Conservation (phyloP, 805 yeast species). For the Sugiyamaella mastotermitis region DNA sequence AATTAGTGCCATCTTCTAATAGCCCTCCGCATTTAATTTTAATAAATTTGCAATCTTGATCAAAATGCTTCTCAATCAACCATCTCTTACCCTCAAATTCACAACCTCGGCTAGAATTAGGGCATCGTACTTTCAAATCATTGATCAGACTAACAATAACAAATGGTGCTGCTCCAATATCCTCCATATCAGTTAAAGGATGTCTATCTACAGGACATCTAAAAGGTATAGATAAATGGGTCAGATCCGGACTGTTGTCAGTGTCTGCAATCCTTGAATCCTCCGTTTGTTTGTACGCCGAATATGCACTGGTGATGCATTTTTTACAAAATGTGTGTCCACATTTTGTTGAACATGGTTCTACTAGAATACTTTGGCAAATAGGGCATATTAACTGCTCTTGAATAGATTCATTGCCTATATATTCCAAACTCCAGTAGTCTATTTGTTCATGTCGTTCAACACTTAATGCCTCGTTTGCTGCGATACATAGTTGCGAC, state of each 20-base stretch:
- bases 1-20: conserved; percentile 17
- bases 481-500: conserved; percentile 1
- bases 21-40: conserved; percentile 33
- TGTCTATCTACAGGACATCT: conserved; percentile 61
- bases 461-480: not conserved
- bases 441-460: conserved; percentile 22
- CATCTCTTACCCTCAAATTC: conserved; percentile 52
- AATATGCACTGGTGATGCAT: conserved; percentile 35
- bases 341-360: conserved; percentile 58
- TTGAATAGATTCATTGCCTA: conserved; percentile 11
- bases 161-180: conserved; percentile 43
- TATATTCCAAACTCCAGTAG: conserved; percentile 26
- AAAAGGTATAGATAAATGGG: conserved; percentile 8
- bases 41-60: conserved; percentile 35
- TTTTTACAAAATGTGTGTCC: conserved; percentile 62
- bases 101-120: conserved; percentile 50
- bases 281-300: too few species aligned
- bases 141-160: conserved; percentile 54
- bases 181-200: conserved; percentile 33
- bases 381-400: conserved; percentile 46
- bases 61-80: conserved; percentile 48
- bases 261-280: too few species aligned
- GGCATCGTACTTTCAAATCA: conserved; percentile 52
- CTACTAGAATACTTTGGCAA: conserved; percentile 58
- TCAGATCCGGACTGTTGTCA: too few species aligned